phyloP scores from a whole-genome alignment of 1,284 basidiomycete genomes.

The Farysia itapuensis region DNA sequence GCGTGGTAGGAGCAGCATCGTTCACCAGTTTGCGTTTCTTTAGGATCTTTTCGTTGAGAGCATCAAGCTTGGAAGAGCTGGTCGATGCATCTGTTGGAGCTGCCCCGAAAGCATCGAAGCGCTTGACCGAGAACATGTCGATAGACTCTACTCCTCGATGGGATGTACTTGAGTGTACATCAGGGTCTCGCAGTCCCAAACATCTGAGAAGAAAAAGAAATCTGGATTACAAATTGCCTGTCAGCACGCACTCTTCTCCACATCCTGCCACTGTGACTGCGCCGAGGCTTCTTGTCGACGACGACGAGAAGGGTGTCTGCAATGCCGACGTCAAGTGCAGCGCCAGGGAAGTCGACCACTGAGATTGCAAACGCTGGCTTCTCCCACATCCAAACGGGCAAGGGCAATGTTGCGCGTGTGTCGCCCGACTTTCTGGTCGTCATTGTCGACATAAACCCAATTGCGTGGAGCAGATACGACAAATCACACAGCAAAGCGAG shows the following conservation, averaged over 20 bases:
- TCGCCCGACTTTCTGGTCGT: constrained; percentile 54
- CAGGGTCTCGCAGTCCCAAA: too few species aligned
- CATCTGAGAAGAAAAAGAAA: too few species aligned
- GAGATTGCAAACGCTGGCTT: constrained; percentile 36
- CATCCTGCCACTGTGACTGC: too few species aligned
- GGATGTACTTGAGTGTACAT: too few species aligned
- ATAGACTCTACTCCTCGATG: too few species aligned
- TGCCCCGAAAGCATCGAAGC: constrained; percentile 34
- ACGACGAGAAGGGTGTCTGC: too few species aligned
- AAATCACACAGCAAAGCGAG: constrained; percentile 16
- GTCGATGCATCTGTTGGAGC: constrained; percentile 4
- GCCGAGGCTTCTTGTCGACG: too few species aligned
- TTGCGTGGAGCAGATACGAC: constrained; percentile 35
- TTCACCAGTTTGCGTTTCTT: constrained; percentile 29
- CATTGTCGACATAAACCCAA: constrained; percentile 51
- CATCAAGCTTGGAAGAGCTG: constrained; percentile 30
- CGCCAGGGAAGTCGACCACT: constrained; percentile 33
- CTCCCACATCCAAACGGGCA: constrained; percentile 24
- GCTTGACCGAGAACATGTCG: constrained; percentile 41
- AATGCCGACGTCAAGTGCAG: too few species aligned
- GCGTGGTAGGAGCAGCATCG: not conserved
- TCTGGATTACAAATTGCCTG: too few species aligned
- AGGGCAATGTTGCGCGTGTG: constrained; percentile 7
- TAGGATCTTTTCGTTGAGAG: constrained; percentile 35
- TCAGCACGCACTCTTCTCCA: too few species aligned